phyloP scores from a whole-genome alignment of 768 basidiomycete species.

The Strobilomyces confusus region DNA sequence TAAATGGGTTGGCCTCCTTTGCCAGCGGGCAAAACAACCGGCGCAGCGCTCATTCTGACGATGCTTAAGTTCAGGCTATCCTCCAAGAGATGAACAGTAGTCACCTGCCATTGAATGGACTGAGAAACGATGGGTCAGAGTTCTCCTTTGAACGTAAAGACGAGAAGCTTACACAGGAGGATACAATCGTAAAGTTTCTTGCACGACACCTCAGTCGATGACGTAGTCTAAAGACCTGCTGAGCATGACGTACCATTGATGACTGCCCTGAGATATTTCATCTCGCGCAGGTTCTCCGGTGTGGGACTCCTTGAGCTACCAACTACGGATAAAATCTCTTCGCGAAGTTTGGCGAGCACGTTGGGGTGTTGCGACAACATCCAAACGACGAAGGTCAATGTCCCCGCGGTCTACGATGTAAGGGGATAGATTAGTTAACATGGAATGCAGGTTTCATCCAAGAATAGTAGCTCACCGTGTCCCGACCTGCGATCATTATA shows the following conservation, averaged over 20 bases:
- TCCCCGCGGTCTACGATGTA: constrained; percentile 25
- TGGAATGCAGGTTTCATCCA: neutral
- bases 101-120: constrained; percentile 27
- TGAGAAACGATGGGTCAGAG: constrained; percentile 7
- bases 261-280: constrained; percentile 41
- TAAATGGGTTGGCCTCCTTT: constrained; percentile 31
- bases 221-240: neutral
- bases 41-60: constrained; percentile 21
- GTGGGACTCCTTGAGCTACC: constrained; percentile 29
- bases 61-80: neutral
- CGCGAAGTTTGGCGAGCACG: constrained; percentile 27
- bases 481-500: constrained; percentile 36
- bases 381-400: constrained; percentile 29
- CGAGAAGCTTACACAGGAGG: constrained; percentile 29
- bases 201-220: neutral
- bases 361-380: constrained; percentile 29
- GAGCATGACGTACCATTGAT: constrained; percentile 27
- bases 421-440: neutral
- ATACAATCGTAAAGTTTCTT: constrained; percentile 30
- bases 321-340: constrained; percentile 28
- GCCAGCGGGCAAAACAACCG: constrained; percentile 23
- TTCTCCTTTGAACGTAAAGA: neutral
- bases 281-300: constrained; percentile 28
- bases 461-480: constrained; percentile 23
- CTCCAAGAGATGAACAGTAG: neutral